Conservation (phyloP, 371 early-diverging fungal genomes). For the Mucor racemosus region DNA sequence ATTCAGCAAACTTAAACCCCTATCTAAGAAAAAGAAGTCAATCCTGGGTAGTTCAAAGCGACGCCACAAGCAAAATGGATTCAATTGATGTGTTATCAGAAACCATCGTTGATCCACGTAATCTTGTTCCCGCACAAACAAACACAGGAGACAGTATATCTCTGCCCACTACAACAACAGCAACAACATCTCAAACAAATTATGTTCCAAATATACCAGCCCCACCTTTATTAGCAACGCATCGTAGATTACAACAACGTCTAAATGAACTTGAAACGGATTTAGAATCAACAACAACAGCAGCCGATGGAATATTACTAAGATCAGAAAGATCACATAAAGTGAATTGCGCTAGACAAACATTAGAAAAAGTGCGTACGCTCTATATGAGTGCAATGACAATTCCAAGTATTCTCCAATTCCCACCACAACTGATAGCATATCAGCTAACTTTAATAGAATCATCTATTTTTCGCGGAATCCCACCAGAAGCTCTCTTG, state of each 20-base stretch:
- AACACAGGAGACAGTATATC: constrained; percentile 34
- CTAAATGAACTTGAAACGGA: constrained; percentile 21
- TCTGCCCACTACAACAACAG: constrained; percentile 19
- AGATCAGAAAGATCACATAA: constrained; percentile 10
- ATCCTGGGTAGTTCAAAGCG: constrained; percentile 14
- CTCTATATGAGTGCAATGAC: constrained; percentile 57
- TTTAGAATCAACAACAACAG: background rate
- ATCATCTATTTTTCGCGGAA: constrained; percentile 63
- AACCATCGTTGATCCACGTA: constrained; percentile 30
- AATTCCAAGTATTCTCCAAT: constrained; percentile 58
- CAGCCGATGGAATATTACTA: background rate
- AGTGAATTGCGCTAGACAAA: constrained; percentile 8
- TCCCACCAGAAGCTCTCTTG: constrained; percentile 61
- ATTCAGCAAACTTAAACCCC: background rate
- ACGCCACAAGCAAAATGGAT: background rate
- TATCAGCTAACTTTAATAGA: constrained; percentile 74
- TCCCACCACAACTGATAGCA: constrained; percentile 67
- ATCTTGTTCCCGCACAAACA: constrained; percentile 38
- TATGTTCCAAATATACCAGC: constrained; percentile 52
- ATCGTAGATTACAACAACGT: constrained; percentile 35
- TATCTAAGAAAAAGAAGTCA: constrained; percentile 9
- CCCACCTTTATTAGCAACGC: constrained; percentile 48
- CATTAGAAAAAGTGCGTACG: constrained; percentile 50
- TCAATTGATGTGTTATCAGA: constrained; percentile 27
- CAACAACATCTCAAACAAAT: background rate